These are phyloP conservation scores for Phytophthora litchii DNA, from an alignment of 352 stramenopile genomes.

Conservation along the genomic window DNA sequence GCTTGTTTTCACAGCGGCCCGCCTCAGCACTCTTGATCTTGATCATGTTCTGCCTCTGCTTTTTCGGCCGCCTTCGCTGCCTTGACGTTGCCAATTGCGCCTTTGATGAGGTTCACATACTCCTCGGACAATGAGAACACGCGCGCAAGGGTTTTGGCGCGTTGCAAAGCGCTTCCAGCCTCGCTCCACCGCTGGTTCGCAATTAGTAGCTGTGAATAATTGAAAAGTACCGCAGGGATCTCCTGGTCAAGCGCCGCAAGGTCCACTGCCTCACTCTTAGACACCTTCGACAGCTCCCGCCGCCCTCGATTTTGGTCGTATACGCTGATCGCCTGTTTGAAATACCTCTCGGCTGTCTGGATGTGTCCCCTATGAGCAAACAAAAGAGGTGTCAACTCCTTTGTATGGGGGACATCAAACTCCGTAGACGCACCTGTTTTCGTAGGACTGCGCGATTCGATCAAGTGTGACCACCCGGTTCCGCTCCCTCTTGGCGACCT, in stretches of 20 bases:
- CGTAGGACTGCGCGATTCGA: constrained; percentile 79
- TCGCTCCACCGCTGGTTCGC: constrained; percentile 33
- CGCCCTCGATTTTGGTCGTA: constrained; percentile 40
- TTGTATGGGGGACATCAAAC: not conserved
- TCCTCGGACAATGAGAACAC: constrained; percentile 26
- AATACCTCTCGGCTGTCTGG: constrained; percentile 39
- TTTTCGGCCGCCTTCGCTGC: constrained; percentile 19
- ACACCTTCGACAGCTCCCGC: constrained; percentile 35
- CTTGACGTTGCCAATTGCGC: constrained; percentile 22
- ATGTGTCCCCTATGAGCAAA: constrained; percentile 12
- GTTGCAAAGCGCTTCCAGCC: constrained; percentile 27
- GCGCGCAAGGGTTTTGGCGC: constrained; percentile 32
- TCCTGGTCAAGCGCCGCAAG: constrained; percentile 36
- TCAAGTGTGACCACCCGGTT: constrained; percentile 76
- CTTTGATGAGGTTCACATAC: constrained; percentile 33
- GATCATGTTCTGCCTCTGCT: constrained; percentile 9
- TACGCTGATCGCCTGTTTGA: constrained; percentile 34
- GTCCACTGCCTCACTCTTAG: constrained; percentile 26
- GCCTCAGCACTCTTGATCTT: constrained; percentile 15
- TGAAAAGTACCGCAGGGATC: constrained; percentile 43
- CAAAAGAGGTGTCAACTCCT: not conserved
- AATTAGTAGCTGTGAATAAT: constrained; percentile 44
- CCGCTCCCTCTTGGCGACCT: constrained; percentile 38
- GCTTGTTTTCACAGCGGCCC: not conserved
- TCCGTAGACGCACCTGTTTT: constrained; percentile 44